Evolutionary conservation across 495 filamentous ascomycete species (phyloP).

Genomic region (Echria macrotheca): DNA sequence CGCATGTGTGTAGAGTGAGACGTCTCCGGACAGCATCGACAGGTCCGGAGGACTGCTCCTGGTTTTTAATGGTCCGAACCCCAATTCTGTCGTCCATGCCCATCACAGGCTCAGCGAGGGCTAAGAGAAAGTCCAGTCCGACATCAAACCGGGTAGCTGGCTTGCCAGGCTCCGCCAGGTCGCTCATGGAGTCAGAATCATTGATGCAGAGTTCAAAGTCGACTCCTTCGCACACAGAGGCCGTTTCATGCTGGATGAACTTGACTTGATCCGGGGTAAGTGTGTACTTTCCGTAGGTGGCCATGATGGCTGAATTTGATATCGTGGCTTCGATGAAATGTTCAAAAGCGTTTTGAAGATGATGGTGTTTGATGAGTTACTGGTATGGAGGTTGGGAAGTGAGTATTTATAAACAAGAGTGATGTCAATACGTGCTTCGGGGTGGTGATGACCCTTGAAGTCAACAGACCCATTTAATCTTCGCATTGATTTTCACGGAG

Average conservation of each 20-base stretch:
- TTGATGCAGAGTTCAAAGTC: not conserved
- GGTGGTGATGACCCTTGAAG: not conserved
- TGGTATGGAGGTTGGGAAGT: too few species aligned
- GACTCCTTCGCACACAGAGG: not conserved
- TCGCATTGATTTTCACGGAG: not conserved
- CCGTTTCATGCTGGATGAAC: not conserved
- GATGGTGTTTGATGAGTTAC: too few species aligned
- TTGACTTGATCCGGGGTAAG: not conserved
- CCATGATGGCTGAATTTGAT: not conserved
- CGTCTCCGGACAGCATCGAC: not conserved
- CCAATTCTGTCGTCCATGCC: not conserved
- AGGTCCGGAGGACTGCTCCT: not conserved
- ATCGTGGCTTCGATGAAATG: not conserved
- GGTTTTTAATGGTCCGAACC: not conserved
- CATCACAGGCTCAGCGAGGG: not conserved
- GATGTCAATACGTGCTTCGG: not conserved
- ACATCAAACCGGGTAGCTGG: not conserved
- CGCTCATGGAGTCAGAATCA: not conserved
- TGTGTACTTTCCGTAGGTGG: slow-evolving; percentile 2
- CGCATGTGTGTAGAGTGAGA: not conserved
- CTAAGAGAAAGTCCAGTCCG: not conserved
- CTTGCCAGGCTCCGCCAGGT: not conserved
- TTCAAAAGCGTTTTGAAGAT: not conserved
- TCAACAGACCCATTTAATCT: slow-evolving; percentile 1
- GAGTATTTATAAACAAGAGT: too few species aligned